These are phyloP conservation scores for Lactifluus volemus DNA, from an alignment of 768 basidiomycete species.

Conservation along the genomic window DNA sequence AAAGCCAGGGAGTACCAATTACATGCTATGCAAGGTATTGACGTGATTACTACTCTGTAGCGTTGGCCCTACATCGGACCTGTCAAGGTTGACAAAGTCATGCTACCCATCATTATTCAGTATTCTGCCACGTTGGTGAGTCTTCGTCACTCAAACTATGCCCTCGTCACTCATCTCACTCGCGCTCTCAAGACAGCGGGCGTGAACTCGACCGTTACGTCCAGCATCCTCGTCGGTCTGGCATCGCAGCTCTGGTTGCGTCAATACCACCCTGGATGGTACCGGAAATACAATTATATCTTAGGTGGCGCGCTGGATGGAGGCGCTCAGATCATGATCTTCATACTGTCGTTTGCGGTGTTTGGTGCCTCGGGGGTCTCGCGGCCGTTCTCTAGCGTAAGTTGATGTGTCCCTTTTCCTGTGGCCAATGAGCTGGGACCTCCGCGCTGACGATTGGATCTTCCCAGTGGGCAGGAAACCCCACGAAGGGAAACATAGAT, in stretches of 20 bases:
- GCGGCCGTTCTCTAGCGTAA: conserved; percentile 38
- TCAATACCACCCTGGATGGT: conserved; percentile 37
- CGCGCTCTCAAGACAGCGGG: conserved; percentile 31
- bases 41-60: conserved; percentile 24
- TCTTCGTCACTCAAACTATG: background rate
- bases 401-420: background rate
- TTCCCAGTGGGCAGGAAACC: conserved; percentile 44
- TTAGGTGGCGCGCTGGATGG: conserved; percentile 59
- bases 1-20: background rate
- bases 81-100: conserved; percentile 39
- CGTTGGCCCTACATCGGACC: conserved; percentile 48
- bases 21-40: background rate
- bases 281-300: conserved; percentile 57
- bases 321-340: conserved; percentile 57
- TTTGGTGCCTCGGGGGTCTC: conserved; percentile 47
- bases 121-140: conserved; percentile 34
- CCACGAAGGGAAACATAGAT: conserved; percentile 43
- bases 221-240: conserved; percentile 41
- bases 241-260: conserved; percentile 39
- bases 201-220: conserved; percentile 43
- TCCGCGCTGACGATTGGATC: background rate
- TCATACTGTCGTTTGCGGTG: conserved; percentile 55
- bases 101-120: conserved; percentile 47
- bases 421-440: background rate
- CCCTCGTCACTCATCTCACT: conserved; percentile 10